A percentile compares a stretch with the other conserved stretches of the same genome.
phyloP scores from a whole-genome alignment of 2,329 filamentous ascomycete species.

The Xylariaceae sp. region DNA sequence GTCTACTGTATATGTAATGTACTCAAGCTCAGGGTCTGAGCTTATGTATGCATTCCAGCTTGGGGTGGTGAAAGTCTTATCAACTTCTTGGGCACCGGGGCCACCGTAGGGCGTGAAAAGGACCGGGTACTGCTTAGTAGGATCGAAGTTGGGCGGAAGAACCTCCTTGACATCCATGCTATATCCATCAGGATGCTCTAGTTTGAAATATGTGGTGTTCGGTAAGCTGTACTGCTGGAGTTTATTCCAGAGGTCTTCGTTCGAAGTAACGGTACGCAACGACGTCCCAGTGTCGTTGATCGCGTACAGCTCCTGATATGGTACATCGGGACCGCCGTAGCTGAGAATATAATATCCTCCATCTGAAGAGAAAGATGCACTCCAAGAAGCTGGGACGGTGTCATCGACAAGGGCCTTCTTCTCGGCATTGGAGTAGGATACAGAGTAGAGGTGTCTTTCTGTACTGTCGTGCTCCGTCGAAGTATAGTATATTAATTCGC shows the following conservation, averaged over 20 bases:
- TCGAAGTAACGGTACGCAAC: constrained; percentile 65
- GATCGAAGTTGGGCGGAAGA: constrained; percentile 69
- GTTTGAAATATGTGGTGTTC: constrained; percentile 68
- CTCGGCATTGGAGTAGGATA: constrained; percentile 61
- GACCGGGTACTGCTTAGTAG: constrained; percentile 68
- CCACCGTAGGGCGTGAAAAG: constrained; percentile 74
- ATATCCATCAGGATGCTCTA: constrained; percentile 67
- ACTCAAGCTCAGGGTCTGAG: constrained; percentile 72
- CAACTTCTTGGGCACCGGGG: constrained; percentile 67
- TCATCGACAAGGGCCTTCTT: constrained; percentile 69
- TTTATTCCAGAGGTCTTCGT: constrained; percentile 61
- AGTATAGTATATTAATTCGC: constrained; percentile 67
- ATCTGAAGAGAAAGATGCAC: constrained; percentile 68
- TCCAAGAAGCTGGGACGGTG: constrained; percentile 63
- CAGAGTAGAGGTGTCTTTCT: constrained; percentile 71
- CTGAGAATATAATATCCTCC: constrained; percentile 70
- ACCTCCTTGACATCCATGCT: constrained; percentile 69
- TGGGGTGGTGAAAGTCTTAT: constrained; percentile 61
- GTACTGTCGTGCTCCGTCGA: constrained; percentile 71
- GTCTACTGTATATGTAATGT: constrained; percentile 72
- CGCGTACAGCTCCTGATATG: constrained; percentile 72
- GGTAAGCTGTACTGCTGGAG: constrained; percentile 67
- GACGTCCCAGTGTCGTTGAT: constrained; percentile 59
- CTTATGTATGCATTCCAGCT: constrained; percentile 69
- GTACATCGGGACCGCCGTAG: constrained; percentile 71